Evolutionary conservation across 2,329 filamentous ascomycete species (phyloP), one percentile per base, ranked within the genome.

Genomic region (Myriosclerotinia duriaeana): DNA sequence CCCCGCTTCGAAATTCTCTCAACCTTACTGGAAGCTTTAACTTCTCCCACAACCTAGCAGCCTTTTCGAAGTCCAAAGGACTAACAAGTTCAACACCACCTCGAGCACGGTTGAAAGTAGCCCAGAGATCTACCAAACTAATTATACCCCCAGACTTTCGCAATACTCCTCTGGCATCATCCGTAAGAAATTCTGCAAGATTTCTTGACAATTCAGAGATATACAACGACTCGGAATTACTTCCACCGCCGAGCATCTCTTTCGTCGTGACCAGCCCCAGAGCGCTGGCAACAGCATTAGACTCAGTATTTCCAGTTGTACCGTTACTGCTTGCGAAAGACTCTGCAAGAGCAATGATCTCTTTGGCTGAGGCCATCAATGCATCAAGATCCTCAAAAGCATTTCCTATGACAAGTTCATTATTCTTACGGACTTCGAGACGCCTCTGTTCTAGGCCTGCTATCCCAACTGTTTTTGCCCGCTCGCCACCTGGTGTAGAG

Each of bases 331-430:
- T 85, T 26, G 92, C 88, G 72, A 98, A 94, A 20, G 88, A 88
- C 78, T 98, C 94, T 0, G 95, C 95, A 53, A 99, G 87, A 6
- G 93, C 92, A 61, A 98, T 89, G 59, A 99, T 92, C 76, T 99
- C 92, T 76, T 98, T 97, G 6, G 95, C 95, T 4, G 94, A 97
- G 3, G 93, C 92, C 94, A 98, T 99, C 48, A 99, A 83, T 4
- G 95, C 93, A 76, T 98, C 94, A 0, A 99, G 85, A 74, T 99
- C 95, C 76, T 97, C 94, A 74, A 99, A 99, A 0, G 95, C 93
- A 71, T 87, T 93, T 36, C 94, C 94, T 70, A 99, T 97, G 60
- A 97, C 89, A 12, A 92, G 80, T 77, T 97, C 93, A 73, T 97
- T 98, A 77, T 96, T 97, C 79, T 92, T 94, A 66, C 92, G 89